Evolutionary conservation across 352 stramenopile genomes (phyloP), one percentile per base, ranked within the genome.

Genomic region (Peronospora farinosa): DNA sequence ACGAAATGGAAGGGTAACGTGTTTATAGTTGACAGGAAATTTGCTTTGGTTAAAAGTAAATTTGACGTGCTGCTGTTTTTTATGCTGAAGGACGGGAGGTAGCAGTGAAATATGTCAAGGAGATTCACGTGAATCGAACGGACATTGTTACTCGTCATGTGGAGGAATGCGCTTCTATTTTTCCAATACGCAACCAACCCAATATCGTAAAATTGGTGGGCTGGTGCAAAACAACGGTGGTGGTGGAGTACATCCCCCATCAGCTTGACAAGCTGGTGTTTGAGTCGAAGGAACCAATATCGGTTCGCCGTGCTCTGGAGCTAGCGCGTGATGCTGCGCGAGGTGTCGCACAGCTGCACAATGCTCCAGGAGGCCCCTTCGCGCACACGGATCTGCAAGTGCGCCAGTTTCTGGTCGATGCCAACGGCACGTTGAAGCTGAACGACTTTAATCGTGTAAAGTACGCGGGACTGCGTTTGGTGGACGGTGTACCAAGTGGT

Each of bases 361-460:
- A 67, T 36, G 76, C 68, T 2, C 54, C 66, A 0, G 81, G 81
- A 25, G 81, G 81, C 0, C 81, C 81, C 5, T 87, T 88, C 27
- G 76, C 69, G n/a, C 82, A 93, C 53, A 74, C 78, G 0, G 82
- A 93, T 60, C 69, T 93, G 25, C 82, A 93, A 47, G 60, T 78
- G 17, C 78, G 82, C 1, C 82, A 93, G 54, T 90, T 93, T 39
- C 53, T 93, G 31, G 65, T 91, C n/a, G 63, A 86, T 50, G 46
- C 45, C 1, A 63, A 70, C 9, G 79, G 78, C 2, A 70, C 58
- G 0, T 60, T 93, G 21, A 59, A 73, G 45, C 47, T 93, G 21
- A 93, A 93, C 41, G 82, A 93, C 51, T 86, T 93, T 25, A 93
- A 93, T 42, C 72, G 82, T 10, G 60, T 89, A 40, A 87, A 87